Base-by-base conservation (phyloP, 192 early-diverging fungal genomes). In the Tieghemiomyces parasiticus region DNA sequence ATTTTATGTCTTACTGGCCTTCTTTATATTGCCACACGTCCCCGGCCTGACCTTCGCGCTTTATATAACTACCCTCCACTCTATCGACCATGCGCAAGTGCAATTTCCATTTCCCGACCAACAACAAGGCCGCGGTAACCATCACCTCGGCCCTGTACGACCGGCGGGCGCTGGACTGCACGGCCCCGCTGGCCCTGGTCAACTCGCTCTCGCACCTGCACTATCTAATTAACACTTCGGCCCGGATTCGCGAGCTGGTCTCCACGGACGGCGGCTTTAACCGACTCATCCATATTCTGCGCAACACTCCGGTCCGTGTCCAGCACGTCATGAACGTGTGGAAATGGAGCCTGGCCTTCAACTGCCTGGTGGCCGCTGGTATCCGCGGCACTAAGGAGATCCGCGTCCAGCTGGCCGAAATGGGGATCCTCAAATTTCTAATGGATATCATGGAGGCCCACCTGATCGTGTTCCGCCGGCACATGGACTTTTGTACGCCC, bases 161-260 rank as follows among this genome's bases (percentile, higher is more conserved):
- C 72, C 84, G 92, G 65, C 86, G 93, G 64, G 93, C 91, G n/a
- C 79, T 97, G n/a, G 84, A 89, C 66, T 88, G 85, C 65, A 89
- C 91, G 4, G 90, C 90, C 66, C 81, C 82, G 45, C 72, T 90
- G 62, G 82, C 92, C 32, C 79, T 97, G 54, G 82, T 88, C 63
- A 90, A 88, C 62, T 91, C 92, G 24, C 79, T 97, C 13, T 85
- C 83, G 33, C 86, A 94, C 68, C 81, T 97, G 50, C 81, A 81
- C 29, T 91, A 93, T 66, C 76, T 94, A 65, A 92, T 90, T 0
- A 78, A 81, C 44, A 83, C 86, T 30, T 84, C 84, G 14, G 81
- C 87, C 22, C 80, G 86, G 24, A 87, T 94, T 29, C 83, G 89
- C 45, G 78, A 82, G 35, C 82, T 88, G 44, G 77, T 97, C 31